These are phyloP conservation scores for Lachnellula arida DNA, from an alignment of 2,329 filamentous ascomycete genomes.

Conservation along the genomic window DNA sequence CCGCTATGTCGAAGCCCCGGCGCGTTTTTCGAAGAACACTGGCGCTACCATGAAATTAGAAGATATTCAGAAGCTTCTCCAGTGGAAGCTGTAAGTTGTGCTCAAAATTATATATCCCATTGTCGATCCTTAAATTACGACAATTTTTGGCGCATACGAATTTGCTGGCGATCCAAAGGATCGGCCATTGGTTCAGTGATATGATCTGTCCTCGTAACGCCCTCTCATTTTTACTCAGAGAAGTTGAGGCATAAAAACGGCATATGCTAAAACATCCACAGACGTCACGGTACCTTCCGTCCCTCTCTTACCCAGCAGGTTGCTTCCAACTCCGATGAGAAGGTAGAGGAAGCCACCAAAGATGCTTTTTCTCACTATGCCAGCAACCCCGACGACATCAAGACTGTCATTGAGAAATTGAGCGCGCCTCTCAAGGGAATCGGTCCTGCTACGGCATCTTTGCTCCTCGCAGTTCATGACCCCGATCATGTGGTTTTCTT, in stretches of 20 bases:
- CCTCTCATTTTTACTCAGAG: no score
- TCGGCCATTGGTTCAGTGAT: no score
- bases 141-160: conserved; percentile 6
- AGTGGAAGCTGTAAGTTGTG: conserved; percentile 64
- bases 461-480: conserved; percentile 63
- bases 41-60: conserved; percentile 45
- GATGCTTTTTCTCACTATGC: conserved; percentile 47
- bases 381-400: conserved; percentile 31
- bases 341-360: conserved; percentile 45
- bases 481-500: conserved; percentile 64
- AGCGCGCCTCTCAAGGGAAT: conserved; percentile 61
- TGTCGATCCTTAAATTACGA: conserved; percentile 3
- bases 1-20: conserved; percentile 52
- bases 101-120: not conserved
- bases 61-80: conserved; percentile 56
- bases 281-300: conserved; percentile 55
- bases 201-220: no score
- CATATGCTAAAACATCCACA: conserved; percentile 11
- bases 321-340: conserved; percentile 45
- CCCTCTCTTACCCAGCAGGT: conserved; percentile 57
- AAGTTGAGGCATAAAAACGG: no score
- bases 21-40: conserved; percentile 38
- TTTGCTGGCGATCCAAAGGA: not conserved
- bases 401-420: conserved; percentile 48
- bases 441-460: conserved; percentile 73